phyloP scores from a whole-genome alignment of 495 filamentous ascomycete species.

The Penicillium pancosmium region DNA sequence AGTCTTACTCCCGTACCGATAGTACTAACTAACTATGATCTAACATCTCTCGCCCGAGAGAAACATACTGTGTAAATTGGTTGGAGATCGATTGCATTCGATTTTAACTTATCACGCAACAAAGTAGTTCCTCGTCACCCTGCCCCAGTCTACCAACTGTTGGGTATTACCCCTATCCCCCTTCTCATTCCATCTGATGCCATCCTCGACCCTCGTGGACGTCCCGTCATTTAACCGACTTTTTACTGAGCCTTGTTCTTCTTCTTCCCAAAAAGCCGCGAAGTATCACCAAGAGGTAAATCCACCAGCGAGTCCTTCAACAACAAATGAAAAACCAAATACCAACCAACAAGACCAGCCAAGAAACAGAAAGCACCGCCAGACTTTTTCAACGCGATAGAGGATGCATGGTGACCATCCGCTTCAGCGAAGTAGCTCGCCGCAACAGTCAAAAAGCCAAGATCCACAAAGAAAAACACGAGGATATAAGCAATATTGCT shows the following conservation, averaged over 20 bases:
- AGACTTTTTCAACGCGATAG: slow-evolving; percentile 43
- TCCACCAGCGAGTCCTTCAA: slow-evolving; percentile 45
- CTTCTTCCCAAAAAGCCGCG: slow-evolving; percentile 40
- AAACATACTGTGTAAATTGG: background rate
- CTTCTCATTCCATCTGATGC: too few relatives aligned
- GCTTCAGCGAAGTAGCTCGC: slow-evolving; percentile 49
- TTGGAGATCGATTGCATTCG: background rate
- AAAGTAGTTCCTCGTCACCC: background rate
- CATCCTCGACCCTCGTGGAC: too few relatives aligned
- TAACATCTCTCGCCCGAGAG: slow-evolving; percentile 4
- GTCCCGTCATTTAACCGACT: background rate
- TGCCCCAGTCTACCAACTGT: too few relatives aligned
- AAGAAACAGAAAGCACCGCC: slow-evolving; percentile 51
- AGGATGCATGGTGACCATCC: slow-evolving; percentile 38
- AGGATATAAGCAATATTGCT: slow-evolving; percentile 52
- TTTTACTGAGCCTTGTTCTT: slow-evolving; percentile 15
- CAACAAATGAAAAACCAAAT: slow-evolving; percentile 50
- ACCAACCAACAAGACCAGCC: slow-evolving; percentile 51
- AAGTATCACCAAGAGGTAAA: slow-evolving; percentile 51
- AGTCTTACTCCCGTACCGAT: background rate
- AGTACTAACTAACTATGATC: background rate
- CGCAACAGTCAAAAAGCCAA: slow-evolving; percentile 48
- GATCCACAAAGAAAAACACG: slow-evolving; percentile 50
- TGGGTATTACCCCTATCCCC: too few relatives aligned
- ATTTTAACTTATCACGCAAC: slow-evolving; percentile 8